Base-by-base conservation (phyloP, 345 rosid species). In the Salix dunnii region DNA sequence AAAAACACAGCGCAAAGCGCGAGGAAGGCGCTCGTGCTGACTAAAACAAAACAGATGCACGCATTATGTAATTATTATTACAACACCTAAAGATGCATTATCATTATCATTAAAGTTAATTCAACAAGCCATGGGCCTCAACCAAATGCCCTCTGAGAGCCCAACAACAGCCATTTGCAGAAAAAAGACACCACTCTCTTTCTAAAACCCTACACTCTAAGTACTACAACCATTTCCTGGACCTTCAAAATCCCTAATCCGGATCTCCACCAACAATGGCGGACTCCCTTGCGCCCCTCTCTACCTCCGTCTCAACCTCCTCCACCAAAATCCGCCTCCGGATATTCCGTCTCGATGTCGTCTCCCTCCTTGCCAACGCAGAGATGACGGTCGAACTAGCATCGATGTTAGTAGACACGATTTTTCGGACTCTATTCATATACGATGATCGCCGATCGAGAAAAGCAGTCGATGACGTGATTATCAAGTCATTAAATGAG, bases 371-470 rank as follows among this genome's bases (percentile, higher is more conserved):
- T 67, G 65, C 71, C 21, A 75, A 38, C 78, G 89, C 97, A 96
- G 99, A 86, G 80, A 84, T 92, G 87, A 78, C 89, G 67, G 67
- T 91, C 28, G 98, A 96, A 69, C 25, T 85, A 74, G 86, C 87
- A 3, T 66, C 86, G 53, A 74, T 64, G 72, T 81, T 96, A 79
- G 94, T 92, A n/a, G 97, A 96, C 67, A 78, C 87, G 49, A 78
- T 92, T 82, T 96, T 96, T 80, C 85, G 80, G 74, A 96, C 99
- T 25, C 70, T 88, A 71, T 81, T 79, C 67, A 73, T 89, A n/a
- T 93, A 91, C 68, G 97, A 92, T 81, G 98, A 96, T 80, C 87
- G 88, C 42, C 81, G 81, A 70, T 92, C 97, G n/a, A 90, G 91
- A 83, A 87, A 78, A 79, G 98, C 96, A 55, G 97, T 96, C 20